Evolutionary conservation across 768 basidiomycete genomes (phyloP).

Genomic region (Naganishia onofrii): DNA sequence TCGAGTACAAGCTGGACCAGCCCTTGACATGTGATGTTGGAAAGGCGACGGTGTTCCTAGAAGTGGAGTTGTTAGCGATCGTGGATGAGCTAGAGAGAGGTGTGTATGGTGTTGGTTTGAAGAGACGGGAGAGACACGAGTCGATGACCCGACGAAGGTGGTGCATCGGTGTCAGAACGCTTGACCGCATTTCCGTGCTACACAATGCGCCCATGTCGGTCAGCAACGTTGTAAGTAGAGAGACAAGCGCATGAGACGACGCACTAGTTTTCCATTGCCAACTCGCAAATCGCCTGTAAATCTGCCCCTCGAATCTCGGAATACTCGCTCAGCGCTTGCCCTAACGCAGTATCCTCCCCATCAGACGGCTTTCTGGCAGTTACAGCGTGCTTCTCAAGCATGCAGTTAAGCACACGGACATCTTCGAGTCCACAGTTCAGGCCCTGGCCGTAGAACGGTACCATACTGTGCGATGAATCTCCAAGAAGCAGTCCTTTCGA

Average conservation of each 20-base stretch:
- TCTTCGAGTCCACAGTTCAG: conserved; percentile 97
- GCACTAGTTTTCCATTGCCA: conserved; percentile 96
- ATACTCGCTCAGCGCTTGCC: conserved; percentile 70
- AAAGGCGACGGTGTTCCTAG: conserved; percentile 56
- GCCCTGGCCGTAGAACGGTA: conserved; percentile 79
- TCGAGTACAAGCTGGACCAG: conserved; percentile 92
- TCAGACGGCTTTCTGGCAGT: conserved; percentile 55
- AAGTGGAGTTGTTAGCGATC: conserved; percentile 1
- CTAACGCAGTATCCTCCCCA: conserved; percentile 48
- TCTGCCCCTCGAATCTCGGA: conserved; percentile 79
- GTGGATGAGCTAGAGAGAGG: conserved; percentile 36
- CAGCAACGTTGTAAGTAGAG: not conserved
- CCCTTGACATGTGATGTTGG: conserved; percentile 63
- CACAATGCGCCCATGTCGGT: too few relatives aligned
- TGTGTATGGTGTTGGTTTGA: conserved; percentile 35
- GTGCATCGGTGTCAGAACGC: conserved; percentile 77
- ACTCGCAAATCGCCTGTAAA: conserved; percentile 80
- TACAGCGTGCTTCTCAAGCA: conserved; percentile 71
- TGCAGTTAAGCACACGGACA: conserved; percentile 76
- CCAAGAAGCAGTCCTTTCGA: conserved; percentile 84
- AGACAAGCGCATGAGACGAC: conserved; percentile 49
- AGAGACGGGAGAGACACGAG: conserved; percentile 56
- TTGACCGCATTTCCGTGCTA: conserved; percentile 91
- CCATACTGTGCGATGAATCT: conserved; percentile 96
- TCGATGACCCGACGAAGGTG: conserved; percentile 76